phyloP scores from a whole-genome alignment of 2,329 filamentous ascomycete species.

The Talaromyces marneffei region DNA sequence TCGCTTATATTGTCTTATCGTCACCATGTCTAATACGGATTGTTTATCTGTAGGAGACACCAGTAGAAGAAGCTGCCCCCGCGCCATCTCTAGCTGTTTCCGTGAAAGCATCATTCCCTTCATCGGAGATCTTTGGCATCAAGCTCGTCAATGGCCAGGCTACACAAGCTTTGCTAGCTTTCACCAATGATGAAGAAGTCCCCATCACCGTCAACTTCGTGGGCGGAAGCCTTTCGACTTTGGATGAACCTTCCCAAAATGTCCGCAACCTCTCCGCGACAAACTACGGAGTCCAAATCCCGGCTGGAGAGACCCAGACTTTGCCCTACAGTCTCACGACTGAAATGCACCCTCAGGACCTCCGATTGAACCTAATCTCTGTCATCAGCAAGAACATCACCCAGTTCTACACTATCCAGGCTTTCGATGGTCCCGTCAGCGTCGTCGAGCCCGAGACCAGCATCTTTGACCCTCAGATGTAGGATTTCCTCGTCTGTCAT shows the following conservation, averaged over 20 bases:
- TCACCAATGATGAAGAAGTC: conserved; percentile 75
- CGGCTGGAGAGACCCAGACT: conserved; percentile 67
- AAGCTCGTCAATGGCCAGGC: conserved; percentile 91
- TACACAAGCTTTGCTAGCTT: conserved; percentile 73
- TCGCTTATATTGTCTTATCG: not conserved
- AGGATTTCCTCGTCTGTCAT: conserved; percentile 34
- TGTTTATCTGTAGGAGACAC: conserved; percentile 44
- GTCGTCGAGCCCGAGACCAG: conserved; percentile 87
- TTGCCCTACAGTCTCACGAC: conserved; percentile 79
- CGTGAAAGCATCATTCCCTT: conserved; percentile 55
- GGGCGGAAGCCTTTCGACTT: conserved; percentile 64
- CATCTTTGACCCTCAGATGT: conserved; percentile 96
- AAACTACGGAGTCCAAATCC: conserved; percentile 67
- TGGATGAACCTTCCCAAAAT: conserved; percentile 54
- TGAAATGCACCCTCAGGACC: conserved; percentile 88
- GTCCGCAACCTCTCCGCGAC: conserved; percentile 79
- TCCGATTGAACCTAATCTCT: conserved; percentile 70
- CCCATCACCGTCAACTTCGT: conserved; percentile 71
- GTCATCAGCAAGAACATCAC: conserved; percentile 64
- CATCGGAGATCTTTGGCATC: conserved; percentile 79
- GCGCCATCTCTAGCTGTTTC: conserved; percentile 54
- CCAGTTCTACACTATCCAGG: conserved; percentile 67
- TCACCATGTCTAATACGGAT: not conserved
- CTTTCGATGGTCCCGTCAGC: conserved; percentile 75
- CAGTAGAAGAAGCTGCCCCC: conserved; percentile 59